Conservation (phyloP, 2,329 filamentous ascomycete species). For the Phyllosticta capitalensis region DNA sequence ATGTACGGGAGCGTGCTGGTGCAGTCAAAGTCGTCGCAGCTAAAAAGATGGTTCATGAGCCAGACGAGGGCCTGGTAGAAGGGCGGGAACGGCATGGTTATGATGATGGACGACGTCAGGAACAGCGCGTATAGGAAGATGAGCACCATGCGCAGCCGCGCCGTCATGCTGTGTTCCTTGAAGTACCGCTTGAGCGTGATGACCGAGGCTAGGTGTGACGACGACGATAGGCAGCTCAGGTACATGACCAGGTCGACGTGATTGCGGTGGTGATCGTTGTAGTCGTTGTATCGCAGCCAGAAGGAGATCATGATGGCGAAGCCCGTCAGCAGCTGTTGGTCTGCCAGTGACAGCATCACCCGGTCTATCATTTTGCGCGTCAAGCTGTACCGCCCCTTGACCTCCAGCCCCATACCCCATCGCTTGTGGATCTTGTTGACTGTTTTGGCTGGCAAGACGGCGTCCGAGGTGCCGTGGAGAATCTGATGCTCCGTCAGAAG, state of each 20-base stretch:
- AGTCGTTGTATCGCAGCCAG: constrained; percentile 15
- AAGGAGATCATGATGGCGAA: constrained; percentile 21
- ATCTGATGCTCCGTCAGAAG: neutral
- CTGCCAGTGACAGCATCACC: constrained; percentile 22
- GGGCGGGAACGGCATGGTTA: constrained; percentile 14
- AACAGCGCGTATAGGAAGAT: constrained; percentile 21
- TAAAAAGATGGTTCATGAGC: neutral
- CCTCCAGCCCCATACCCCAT: constrained; percentile 21
- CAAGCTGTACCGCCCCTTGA: constrained; percentile 2
- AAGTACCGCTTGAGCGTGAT: constrained; percentile 26
- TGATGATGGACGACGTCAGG: constrained; percentile 20
- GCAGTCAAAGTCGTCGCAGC: neutral
- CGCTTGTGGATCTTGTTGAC: constrained; percentile 15
- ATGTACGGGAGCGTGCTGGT: neutral
- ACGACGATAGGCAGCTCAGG: constrained; percentile 22
- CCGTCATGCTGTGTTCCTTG: constrained; percentile 21
- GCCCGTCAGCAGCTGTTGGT: constrained; percentile 24
- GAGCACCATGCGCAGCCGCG: constrained; percentile 20
- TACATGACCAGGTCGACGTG: constrained; percentile 18
- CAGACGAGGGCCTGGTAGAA: neutral
- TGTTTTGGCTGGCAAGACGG: neutral
- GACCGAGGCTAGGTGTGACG: constrained; percentile 23
- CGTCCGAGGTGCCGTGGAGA: neutral
- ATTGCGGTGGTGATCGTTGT: neutral
- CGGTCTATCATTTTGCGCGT: constrained; percentile 23